Conservation (phyloP, 768 basidiomycete species). For the Sistotremastrum suecicum region DNA sequence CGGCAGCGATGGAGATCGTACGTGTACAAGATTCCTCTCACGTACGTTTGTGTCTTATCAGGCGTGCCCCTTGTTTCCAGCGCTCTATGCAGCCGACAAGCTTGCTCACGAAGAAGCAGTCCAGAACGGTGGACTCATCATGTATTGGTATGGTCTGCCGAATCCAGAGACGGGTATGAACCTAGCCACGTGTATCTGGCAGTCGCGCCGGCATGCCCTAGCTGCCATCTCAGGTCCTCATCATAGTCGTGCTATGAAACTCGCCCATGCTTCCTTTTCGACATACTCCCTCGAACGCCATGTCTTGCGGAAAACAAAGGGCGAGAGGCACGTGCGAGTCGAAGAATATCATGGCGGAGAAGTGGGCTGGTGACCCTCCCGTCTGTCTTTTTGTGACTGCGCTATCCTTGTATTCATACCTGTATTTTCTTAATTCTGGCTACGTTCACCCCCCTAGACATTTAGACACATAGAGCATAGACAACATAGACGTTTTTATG, state of each 20-base stretch:
- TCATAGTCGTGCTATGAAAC: conserved; percentile 71
- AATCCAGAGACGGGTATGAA: conserved; percentile 65
- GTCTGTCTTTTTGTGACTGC: background rate
- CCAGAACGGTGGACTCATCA: conserved; percentile 70
- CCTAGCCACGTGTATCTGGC: conserved; percentile 94
- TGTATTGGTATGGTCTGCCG: conserved; percentile 93
- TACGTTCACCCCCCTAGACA: no score
- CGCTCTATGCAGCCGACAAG: conserved; percentile 77
- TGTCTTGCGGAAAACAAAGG: conserved; percentile 50
- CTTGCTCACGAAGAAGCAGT: conserved; percentile 90
- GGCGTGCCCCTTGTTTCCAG: conserved; percentile 21
- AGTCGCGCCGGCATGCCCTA: conserved; percentile 70
- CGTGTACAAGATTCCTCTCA: conserved; percentile 10
- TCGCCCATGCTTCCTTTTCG: conserved; percentile 68
- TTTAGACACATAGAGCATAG: no score
- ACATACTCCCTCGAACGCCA: conserved; percentile 67
- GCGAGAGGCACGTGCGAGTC: conserved; percentile 41
- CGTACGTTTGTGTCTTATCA: background rate
- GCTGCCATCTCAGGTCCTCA: conserved; percentile 68
- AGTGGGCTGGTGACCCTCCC: conserved; percentile 50
- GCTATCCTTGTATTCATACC: no score
- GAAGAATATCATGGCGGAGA: conserved; percentile 48
- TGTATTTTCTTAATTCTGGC: no score
- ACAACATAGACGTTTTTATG: no score
- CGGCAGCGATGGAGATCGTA: conserved; percentile 57